Percentiles rank a stretch among this genome's conserved stretches.
These are phyloP conservation scores for Pseudopithomyces maydicus DNA, from an alignment of 2,329 filamentous ascomycete species.

Conservation along the genomic window DNA sequence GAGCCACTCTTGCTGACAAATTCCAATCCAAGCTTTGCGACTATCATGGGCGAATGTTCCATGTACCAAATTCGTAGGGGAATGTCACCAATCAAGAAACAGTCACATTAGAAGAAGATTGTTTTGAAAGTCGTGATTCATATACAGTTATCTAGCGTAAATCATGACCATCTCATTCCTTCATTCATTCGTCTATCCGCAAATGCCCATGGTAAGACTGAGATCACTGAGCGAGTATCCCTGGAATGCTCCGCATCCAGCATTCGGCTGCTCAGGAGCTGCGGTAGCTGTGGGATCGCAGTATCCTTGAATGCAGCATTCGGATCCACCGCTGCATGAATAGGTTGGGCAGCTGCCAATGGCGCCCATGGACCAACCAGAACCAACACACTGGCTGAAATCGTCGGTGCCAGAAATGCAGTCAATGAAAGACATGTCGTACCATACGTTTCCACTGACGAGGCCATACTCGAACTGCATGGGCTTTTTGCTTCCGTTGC, in stretches of 20 bases:
- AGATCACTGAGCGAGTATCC: slow-evolving; percentile 3
- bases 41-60: too few relatives aligned
- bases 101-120: neutral
- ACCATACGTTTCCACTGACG: slow-evolving; percentile 6
- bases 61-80: neutral
- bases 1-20: too few relatives aligned
- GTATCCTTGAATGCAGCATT: slow-evolving; percentile 9
- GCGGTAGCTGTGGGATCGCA: slow-evolving; percentile 9
- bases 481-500: neutral
- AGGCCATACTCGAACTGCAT: slow-evolving; percentile 16
- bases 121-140: neutral
- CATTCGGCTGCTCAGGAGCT: neutral
- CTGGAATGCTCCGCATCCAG: slow-evolving; percentile 9
- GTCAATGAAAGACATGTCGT: slow-evolving; percentile 16
- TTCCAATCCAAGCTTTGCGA: too few relatives aligned
- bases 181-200: neutral
- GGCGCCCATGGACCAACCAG: slow-evolving; percentile 11
- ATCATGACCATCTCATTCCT: neutral
- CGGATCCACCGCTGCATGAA: slow-evolving; percentile 4
- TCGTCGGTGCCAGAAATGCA: slow-evolving; percentile 15
- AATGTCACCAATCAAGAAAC: neutral
- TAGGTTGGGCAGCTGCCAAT: neutral
- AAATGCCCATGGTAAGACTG: slow-evolving; percentile 10
- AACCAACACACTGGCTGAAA: slow-evolving; percentile 6
- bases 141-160: slow-evolving; percentile 1